phyloP scores from a whole-genome alignment of 2,329 filamentous ascomycete genomes.

The Xylariaceae sp. region DNA sequence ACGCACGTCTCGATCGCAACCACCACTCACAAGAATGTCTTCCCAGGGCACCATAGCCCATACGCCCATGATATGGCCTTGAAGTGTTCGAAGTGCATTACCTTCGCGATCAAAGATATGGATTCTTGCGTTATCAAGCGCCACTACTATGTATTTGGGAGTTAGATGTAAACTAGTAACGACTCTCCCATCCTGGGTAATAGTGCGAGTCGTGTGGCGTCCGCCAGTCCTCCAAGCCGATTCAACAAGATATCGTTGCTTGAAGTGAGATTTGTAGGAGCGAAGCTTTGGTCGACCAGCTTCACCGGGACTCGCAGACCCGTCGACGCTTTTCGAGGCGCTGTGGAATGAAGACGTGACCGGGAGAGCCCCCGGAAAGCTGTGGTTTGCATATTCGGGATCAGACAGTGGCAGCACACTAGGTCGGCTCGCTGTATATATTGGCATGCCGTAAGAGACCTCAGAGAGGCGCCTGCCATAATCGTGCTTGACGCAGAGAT shows the following conservation, averaged over 20 bases:
- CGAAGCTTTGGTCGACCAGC: conserved; percentile 67
- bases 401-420: conserved; percentile 43
- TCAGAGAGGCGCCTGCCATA: conserved; percentile 70
- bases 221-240: conserved; percentile 95
- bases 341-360: conserved; percentile 41
- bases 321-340: conserved; percentile 63
- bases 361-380: conserved; percentile 54
- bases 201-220: conserved; percentile 80
- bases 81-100: conserved; percentile 83
- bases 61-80: conserved; percentile 98
- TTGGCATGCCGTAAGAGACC: conserved; percentile 46
- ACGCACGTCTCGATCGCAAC: conserved; percentile 93
- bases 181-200: conserved; percentile 94
- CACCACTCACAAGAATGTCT: conserved; percentile 91
- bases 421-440: conserved; percentile 40
- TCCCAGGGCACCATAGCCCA: conserved; percentile 99
- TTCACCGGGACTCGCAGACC: conserved; percentile 46
- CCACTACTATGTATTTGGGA: conserved; percentile 94
- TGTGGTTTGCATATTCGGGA: conserved; percentile 44
- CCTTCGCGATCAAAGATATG: conserved; percentile 96
- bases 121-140: conserved; percentile 97
- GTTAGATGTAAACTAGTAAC: conserved; percentile 96
- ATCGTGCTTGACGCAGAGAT: conserved; percentile 93
- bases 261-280: conserved; percentile 96
- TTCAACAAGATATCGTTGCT: conserved; percentile 95